Percentiles rank a stretch among this genome's conserved stretches.
Evolutionary conservation across 768 basidiomycete genomes (phyloP).

Genomic region (Agrocybe praecox): DNA sequence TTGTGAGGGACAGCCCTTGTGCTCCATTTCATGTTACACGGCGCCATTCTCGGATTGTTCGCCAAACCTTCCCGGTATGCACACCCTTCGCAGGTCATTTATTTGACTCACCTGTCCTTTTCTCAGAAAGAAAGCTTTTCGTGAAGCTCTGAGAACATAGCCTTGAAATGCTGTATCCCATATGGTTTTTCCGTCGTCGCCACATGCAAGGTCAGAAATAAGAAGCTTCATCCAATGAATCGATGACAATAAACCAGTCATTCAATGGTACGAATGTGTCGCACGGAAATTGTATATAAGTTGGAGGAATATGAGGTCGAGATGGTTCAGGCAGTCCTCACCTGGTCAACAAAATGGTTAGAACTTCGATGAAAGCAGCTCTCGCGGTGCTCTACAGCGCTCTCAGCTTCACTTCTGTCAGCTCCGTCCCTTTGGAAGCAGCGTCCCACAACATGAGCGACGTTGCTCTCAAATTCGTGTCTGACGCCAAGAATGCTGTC

Average conservation of each 20-base stretch:
- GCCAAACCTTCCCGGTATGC: neutral
- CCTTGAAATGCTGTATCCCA: neutral
- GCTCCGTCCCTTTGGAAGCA: constrained; percentile 9
- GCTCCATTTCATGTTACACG: neutral
- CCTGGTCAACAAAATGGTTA: neutral
- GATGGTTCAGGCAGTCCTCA: neutral
- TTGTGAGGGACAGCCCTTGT: neutral
- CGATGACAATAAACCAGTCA: neutral
- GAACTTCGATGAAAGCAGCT: constrained; percentile 5
- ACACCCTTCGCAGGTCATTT: neutral
- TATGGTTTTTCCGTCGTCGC: neutral
- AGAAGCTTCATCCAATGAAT: neutral
- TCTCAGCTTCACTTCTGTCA: constrained; percentile 5
- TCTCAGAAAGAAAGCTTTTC: neutral
- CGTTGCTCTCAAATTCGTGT: constrained; percentile 8
- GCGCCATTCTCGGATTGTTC: neutral
- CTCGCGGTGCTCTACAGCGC: constrained; percentile 10
- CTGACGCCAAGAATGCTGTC: constrained; percentile 23
- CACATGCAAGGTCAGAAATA: neutral
- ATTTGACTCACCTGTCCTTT: neutral
- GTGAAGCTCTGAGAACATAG: neutral
- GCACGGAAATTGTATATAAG: constrained; percentile 5
- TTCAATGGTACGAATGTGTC: neutral
- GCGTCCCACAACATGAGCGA: constrained; percentile 8
- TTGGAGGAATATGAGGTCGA: neutral